A percentile compares a stretch with the other conserved stretches of the same genome.
Evolutionary conservation across 2,329 filamentous ascomycete species (phyloP).

Genomic region (Talaromyces verruculosus): DNA sequence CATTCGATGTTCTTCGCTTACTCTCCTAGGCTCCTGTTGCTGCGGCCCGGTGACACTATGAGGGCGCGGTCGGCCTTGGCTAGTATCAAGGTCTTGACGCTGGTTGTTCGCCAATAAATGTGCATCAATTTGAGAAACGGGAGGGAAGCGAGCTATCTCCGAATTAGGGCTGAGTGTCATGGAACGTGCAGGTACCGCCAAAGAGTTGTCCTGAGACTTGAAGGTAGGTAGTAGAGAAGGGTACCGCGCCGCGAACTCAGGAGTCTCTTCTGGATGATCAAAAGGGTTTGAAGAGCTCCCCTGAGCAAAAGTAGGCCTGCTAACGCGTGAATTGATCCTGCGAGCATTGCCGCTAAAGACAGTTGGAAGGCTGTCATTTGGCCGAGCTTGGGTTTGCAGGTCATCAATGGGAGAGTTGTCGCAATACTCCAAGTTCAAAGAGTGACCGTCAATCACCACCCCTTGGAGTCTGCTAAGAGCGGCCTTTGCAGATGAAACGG

Average conservation of each 20-base stretch:
- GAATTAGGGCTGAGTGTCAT: conserved; percentile 26
- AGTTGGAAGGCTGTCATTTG: conserved; percentile 11
- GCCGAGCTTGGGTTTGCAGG: conserved; percentile 12
- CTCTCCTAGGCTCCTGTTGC: background rate
- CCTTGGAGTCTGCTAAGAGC: conserved; percentile 41
- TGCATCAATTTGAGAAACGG: conserved; percentile 41
- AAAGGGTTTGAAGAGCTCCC: conserved; percentile 17
- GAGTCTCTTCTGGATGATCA: conserved; percentile 34
- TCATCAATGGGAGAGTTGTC: conserved; percentile 30
- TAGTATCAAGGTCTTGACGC: conserved; percentile 12
- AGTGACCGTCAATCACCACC: conserved; percentile 39
- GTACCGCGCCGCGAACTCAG: conserved; percentile 36
- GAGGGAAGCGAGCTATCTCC: conserved; percentile 36
- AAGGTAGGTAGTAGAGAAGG: conserved; percentile 35
- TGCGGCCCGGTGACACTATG: background rate
- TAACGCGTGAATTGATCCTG: background rate
- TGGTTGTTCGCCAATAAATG: conserved; percentile 32
- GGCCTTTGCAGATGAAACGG: conserved; percentile 35
- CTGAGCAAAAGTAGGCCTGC: background rate
- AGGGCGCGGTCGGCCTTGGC: background rate
- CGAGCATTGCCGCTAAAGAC: conserved; percentile 17
- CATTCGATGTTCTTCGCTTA: background rate
- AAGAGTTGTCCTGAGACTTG: conserved; percentile 9
- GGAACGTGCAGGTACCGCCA: conserved; percentile 22
- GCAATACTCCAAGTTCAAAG: conserved; percentile 43